phyloP scores from a whole-genome alignment of 2,329 filamentous ascomycete genomes.

The Alternaria hordeiaustralica region DNA sequence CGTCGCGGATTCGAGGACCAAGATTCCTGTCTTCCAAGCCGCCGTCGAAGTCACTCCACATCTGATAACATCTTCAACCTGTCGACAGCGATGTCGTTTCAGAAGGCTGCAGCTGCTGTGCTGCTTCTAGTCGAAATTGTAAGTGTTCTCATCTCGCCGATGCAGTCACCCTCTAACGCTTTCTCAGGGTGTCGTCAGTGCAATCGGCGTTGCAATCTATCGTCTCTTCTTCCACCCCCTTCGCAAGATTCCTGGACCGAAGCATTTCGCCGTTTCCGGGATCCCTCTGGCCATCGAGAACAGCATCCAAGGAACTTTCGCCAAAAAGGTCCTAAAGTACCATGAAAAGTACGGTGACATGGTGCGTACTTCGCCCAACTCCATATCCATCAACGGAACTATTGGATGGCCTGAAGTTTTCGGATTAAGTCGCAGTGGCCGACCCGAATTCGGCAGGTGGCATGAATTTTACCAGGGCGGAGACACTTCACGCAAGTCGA shows the following conservation, averaged over 20 bases:
- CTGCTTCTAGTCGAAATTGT: not conserved
- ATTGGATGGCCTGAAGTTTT: conserved; percentile 49
- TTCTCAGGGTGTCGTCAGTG: not conserved
- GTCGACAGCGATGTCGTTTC: not conserved
- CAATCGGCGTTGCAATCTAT: conserved; percentile 13
- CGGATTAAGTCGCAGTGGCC: conserved; percentile 20
- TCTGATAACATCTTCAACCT: no score
- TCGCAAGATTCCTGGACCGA: conserved; percentile 28
- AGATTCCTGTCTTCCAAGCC: not conserved
- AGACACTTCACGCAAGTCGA: not conserved
- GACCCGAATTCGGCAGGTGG: not conserved
- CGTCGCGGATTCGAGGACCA: not conserved
- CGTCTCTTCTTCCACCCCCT: conserved; percentile 27
- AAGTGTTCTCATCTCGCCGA: not conserved
- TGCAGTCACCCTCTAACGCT: not conserved
- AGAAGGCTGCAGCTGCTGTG: not conserved
- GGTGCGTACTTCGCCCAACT: conserved; percentile 14
- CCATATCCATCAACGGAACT: conserved; percentile 15
- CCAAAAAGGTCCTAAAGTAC: not conserved
- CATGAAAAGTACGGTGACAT: conserved; percentile 15
- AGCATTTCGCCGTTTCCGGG: conserved; percentile 24
- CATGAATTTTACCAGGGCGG: not conserved
- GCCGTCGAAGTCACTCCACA: not conserved
- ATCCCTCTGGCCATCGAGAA: not conserved
- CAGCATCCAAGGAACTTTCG: not conserved